Evolutionary conservation across 108 stramenopile genomes (phyloP), one percentile per base, ranked within the genome.

Genomic region (Mediolabrus comicus): DNA sequence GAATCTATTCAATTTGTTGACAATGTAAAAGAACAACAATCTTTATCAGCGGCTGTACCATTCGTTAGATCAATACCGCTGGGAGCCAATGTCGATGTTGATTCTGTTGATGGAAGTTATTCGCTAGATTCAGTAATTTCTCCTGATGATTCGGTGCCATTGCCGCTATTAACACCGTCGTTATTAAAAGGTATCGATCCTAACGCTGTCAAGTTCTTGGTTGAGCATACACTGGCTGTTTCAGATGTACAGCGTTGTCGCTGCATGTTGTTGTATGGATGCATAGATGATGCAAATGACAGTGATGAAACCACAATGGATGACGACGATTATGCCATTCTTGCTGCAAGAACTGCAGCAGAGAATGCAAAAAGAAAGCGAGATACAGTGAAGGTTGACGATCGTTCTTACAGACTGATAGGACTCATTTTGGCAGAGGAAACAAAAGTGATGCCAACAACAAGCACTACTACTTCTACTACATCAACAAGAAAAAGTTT

Each of bases 191-290:
- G 67, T 3, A 32, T 82, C 52, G 58, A 75, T 66, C 71, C 69
- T 27, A 14, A 26, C 16, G n/a, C 24, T 28, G 57, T 65, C 13
- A 41, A 62, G 43, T 75, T 83, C 53, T 8, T 82, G 12, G 73
- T 94, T 39, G 92, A 94, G 60, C 87, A 91, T 56, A 85, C 88
- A 25, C 60, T 94, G 46, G 87, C 90, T 13, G 71, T 83, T 14
- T 77, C 77, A 3, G 86, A 94, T 22, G 63, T 83, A 53, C 66
- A 78, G 53, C 61, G 89, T 16, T 57, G 75, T 59, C 83, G 84
- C 30, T 87, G 83, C 46, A 88, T 89, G 51, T 67, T 83, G 14
- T 39, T 91, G 3, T 94, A 83, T 62, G 76, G 71, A 0, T 43
- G 43, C 46, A 57, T 41, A 32, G 38, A 61, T 51, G 80, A 80